phyloP scores from a whole-genome alignment of 441 rosid species.

The Jatropha multifida region DNA sequence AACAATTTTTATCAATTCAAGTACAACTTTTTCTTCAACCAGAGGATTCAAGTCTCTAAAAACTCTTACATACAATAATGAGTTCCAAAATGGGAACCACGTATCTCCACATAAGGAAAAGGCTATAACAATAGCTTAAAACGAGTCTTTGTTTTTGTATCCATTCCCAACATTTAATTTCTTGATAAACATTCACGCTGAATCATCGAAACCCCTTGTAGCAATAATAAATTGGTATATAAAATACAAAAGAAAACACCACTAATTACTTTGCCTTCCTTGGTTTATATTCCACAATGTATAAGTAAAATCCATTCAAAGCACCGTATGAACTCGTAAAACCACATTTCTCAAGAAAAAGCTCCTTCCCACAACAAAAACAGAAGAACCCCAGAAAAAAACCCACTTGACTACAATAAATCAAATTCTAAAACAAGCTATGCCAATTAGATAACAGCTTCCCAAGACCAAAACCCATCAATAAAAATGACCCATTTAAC shows the following conservation, averaged over 20 bases:
- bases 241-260: background rate
- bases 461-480: constrained; percentile 27
- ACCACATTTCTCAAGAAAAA: constrained; percentile 12
- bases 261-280: constrained; percentile 4
- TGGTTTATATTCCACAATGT: constrained; percentile 10
- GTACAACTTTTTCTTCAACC: background rate
- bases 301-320: constrained; percentile 4
- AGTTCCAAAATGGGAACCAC: background rate
- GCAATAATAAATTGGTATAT: constrained; percentile 18
- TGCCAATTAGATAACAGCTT: constrained; percentile 22
- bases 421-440: constrained; percentile 13
- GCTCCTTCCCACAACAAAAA: background rate
- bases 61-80: background rate
- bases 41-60: background rate
- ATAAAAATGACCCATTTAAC: constrained; percentile 19
- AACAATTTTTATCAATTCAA: constrained; percentile 26
- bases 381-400: constrained; percentile 2
- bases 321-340: constrained; percentile 8
- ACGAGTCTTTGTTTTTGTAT: constrained; percentile 6
- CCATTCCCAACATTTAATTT: background rate
- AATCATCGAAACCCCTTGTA: constrained; percentile 5
- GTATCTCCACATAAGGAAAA: background rate
- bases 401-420: background rate
- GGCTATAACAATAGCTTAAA: background rate
- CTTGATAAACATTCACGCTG: background rate